Evolutionary conservation across 805 yeast species (phyloP).

Genomic region (Hanseniaspora vineae): DNA sequence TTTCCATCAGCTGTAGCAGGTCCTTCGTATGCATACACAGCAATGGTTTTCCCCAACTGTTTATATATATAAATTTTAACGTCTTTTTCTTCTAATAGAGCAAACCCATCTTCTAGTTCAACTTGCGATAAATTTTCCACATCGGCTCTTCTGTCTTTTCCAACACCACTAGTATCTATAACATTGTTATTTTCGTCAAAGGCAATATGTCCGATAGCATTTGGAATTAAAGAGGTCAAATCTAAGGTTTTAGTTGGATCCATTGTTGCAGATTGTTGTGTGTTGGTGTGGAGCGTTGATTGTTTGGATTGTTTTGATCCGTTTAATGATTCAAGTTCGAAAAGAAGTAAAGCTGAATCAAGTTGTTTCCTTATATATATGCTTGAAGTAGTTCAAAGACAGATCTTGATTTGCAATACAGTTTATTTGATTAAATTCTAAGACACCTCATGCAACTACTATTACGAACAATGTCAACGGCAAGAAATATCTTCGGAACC

Average conservation of each 20-base stretch:
- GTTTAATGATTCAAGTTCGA: too few species aligned
- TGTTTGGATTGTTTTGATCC: neutral
- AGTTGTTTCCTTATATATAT: too few species aligned
- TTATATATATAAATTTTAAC: conserved; percentile 15
- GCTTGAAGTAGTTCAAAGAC: too few species aligned
- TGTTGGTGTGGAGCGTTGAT: neutral
- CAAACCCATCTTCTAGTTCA: conserved; percentile 17
- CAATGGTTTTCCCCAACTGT: conserved; percentile 17
- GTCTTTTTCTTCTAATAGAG: conserved; percentile 11
- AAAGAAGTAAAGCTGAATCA: too few species aligned
- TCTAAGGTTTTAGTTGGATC: conserved; percentile 3
- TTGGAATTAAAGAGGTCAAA: conserved; percentile 10
- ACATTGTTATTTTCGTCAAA: conserved; percentile 21
- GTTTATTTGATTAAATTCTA: too few species aligned
- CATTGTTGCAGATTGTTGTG: neutral
- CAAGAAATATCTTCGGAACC: too few species aligned
- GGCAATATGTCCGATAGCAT: conserved; percentile 18
- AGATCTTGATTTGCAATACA: too few species aligned
- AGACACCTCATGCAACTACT: too few species aligned
- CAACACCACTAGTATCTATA: conserved; percentile 20
- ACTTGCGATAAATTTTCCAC: conserved; percentile 13
- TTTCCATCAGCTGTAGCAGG: neutral
- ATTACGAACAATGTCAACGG: too few species aligned
- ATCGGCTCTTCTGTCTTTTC: conserved; percentile 15
- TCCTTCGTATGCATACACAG: conserved; percentile 10